phyloP scores from a whole-genome alignment of 306 rosid species.

The Canavalia ensiformis region DNA sequence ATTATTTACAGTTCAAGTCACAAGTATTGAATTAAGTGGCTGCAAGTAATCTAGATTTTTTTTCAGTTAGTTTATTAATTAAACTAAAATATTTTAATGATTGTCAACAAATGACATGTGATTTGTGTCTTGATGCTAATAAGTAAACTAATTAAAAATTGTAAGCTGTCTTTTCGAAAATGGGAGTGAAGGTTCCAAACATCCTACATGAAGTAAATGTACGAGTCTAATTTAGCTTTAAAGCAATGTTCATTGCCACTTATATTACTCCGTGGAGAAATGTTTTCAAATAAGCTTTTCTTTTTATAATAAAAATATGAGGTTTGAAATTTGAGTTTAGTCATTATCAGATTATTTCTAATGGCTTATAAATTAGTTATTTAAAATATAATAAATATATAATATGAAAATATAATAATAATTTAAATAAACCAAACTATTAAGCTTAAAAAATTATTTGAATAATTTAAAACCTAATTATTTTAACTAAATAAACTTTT shows the following conservation, averaged over 20 bases:
- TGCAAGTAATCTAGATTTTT: not conserved
- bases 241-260: not conserved
- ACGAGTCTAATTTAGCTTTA: not conserved
- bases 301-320: too few species aligned
- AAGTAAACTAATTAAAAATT: not conserved
- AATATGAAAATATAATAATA: too few species aligned
- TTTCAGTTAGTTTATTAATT: not conserved
- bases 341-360: too few species aligned
- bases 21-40: not conserved
- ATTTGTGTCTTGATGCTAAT: not conserved
- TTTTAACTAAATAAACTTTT: too few species aligned
- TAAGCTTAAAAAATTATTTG: too few species aligned
- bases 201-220: not conserved
- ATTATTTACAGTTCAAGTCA: not conserved
- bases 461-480: too few species aligned
- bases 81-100: not conserved
- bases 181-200: not conserved
- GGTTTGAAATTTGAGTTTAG: too few species aligned
- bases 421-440: too few species aligned
- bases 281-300: too few species aligned
- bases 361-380: too few species aligned
- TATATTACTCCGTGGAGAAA: too few species aligned
- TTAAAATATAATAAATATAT: too few species aligned
- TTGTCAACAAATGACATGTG: not conserved
- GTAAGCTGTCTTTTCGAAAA: not conserved